Conservation (phyloP, 2,329 filamentous ascomycete genomes). For the Ascochyta rabiei region DNA sequence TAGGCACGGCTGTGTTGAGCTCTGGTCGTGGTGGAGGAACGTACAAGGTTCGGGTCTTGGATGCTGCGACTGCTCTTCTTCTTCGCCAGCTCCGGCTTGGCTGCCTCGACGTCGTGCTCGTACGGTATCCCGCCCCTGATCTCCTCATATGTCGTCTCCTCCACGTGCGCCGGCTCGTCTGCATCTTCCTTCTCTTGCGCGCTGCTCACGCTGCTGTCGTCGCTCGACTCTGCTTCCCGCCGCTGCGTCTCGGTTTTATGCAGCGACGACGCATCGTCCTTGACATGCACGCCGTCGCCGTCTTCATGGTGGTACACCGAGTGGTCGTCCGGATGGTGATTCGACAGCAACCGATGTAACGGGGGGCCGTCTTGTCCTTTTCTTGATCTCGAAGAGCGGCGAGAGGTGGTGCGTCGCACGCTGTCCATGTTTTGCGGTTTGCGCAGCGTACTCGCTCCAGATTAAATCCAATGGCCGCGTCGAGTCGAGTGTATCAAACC, state of each 20-base stretch:
- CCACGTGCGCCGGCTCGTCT: constrained; percentile 12
- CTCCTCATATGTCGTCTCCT: constrained; percentile 32
- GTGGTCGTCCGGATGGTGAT: constrained; percentile 43
- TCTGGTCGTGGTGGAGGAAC: neutral
- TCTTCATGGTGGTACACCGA: constrained; percentile 44
- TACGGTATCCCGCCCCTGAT: constrained; percentile 36
- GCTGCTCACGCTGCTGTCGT: constrained; percentile 18
- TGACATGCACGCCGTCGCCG: constrained; percentile 32
- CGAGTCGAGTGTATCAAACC: too few relatives aligned
- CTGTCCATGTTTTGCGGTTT: neutral
- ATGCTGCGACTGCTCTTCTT: constrained; percentile 31
- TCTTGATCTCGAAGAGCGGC: constrained; percentile 24
- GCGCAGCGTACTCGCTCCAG: neutral
- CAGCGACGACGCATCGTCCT: constrained; percentile 27
- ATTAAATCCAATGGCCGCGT: too few relatives aligned
- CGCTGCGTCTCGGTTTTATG: constrained; percentile 37
- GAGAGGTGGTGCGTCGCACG: constrained; percentile 5
- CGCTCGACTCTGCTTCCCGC: constrained; percentile 18
- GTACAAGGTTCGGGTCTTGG: constrained; percentile 44
- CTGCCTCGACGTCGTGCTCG: constrained; percentile 40
- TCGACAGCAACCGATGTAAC: constrained; percentile 38
- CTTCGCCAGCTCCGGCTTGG: constrained; percentile 29
- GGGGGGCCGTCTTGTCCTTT: constrained; percentile 32
- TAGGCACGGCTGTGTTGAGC: neutral
- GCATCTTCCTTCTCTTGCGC: constrained; percentile 14